Evolutionary conservation across 305 asterid genomes (phyloP), one percentile per base, ranked within the genome.

Genomic region (Fraxinus dipetala): DNA sequence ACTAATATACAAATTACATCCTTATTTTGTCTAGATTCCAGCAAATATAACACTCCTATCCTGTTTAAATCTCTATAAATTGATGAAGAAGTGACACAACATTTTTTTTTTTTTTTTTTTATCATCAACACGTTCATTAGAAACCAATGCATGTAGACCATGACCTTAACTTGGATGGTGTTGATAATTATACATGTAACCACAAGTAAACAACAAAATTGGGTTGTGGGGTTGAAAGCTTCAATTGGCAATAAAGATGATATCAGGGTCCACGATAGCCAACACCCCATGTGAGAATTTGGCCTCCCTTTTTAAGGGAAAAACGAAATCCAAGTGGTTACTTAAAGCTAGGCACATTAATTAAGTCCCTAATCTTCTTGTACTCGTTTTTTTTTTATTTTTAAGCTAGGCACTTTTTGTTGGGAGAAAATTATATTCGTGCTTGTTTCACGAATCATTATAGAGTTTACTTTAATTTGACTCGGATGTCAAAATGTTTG

Each of bases 201-300:
- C 18, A 13, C 56, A 45, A 14, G 56, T 45, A 45, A 45, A 87
- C 85, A 86, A 85, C 35, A 74, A 80, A 20, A 34, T 51, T 78
- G 65, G 65, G 56, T 34, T 72, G 56, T 35, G 81, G 72, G 84
- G 86, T 87, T 87, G 87, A n/a, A 80, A 45, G 45, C 11, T 85
- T 80, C 79, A 78, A 72, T 78, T 45, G 83, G 85, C 69, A 74
- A n/a, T 24, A 77, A 82, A 77, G 86, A 89, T 84, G 72, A 79
- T 85, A 79, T 75, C 38, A 79, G 81, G 88, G 86, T 85, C 86
- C 90, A 80, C 85, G 84, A 83, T 81, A 26, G 69, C 84, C 87
- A 89, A 82, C 92, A 89, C 63, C 75, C 88, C 90, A 87, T 86
- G 92, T 89, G 92, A 81, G 75, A 75, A 75, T 78, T 77, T 80